These are phyloP conservation scores for Gamarada debralockiae DNA, from an alignment of 495 filamentous ascomycete species.

Conservation along the genomic window DNA sequence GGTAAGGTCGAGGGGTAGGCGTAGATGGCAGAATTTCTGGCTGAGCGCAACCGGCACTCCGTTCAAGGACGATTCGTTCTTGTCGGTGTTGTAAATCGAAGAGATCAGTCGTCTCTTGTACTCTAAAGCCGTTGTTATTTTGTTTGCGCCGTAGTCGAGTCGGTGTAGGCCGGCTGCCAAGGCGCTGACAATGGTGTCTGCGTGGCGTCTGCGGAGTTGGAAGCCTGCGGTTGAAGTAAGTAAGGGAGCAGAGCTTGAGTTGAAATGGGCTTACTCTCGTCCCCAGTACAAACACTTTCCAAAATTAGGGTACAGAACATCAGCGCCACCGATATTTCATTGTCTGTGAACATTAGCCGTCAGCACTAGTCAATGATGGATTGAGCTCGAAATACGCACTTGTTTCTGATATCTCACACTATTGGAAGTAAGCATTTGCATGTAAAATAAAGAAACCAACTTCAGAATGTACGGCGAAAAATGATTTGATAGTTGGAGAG, in stretches of 20 bases:
- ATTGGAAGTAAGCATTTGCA: no score
- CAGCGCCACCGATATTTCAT: not conserved
- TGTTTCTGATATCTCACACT: not conserved
- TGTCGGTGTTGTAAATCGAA: conserved; percentile 4
- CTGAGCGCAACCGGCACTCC: conserved; percentile 7
- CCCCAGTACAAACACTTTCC: conserved; percentile 7
- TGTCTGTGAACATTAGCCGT: not conserved
- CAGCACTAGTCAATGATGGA: no score
- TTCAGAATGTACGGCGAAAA: no score
- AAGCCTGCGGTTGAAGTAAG: not conserved
- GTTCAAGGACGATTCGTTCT: conserved; percentile 3
- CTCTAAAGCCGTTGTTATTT: conserved; percentile 1
- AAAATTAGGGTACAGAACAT: not conserved
- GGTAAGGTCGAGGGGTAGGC: conserved; percentile 4
- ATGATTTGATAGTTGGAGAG: no score
- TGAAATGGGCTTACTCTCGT: conserved; percentile 7
- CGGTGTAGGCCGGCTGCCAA: conserved; percentile 14
- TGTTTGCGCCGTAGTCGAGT: not conserved
- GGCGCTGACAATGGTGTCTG: not conserved
- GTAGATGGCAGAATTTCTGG: conserved; percentile 2
- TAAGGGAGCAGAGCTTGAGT: not conserved
- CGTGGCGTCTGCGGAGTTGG: not conserved
- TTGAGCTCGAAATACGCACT: no score
- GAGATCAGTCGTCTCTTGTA: conserved; percentile 2
- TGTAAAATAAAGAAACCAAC: no score